Evolutionary conservation across 805 yeast species (phyloP), one percentile per base, ranked within the genome.

Genomic region (Candida cerambycidarum): DNA sequence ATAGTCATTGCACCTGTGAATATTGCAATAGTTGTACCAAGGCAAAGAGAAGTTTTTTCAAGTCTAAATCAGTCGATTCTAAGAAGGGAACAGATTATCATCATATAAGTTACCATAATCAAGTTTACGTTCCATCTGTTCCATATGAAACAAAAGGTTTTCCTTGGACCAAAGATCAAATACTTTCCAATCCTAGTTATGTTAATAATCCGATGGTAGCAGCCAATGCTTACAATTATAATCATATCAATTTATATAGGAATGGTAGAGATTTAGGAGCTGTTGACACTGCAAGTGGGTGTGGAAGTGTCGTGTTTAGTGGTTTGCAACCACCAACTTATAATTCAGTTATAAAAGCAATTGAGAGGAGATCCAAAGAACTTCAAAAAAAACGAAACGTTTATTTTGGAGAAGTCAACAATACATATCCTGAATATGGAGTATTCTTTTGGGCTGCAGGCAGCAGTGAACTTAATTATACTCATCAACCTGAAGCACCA

Each of bases 21-120:
- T 32, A 32, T 17, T 39, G 43, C 19, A 10, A 35, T 2, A 4
- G 12, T 7, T 18, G 19, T 31, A 16, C 19, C 3, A 15, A 16
- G 13, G 10, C 15, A 16, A 32, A 19, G 11, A 12, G 16, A n/a
- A 4, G 18, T 18, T 32, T 16, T n/a, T 16, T 16, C 7, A 15
- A 10, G 13, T 12, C 21, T 10, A 32, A n/a, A n/a, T 13, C 29
- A 5, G 9, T 17, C 12, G 8, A n/a, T n/a, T 6, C 21, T 12
- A 30, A 30, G 21, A 16, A 18, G 9, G 29, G 19, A 3, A 6
- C 12, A 7, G 28, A 33, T 14, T 23, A 23, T 23, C 7, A 33
- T 23, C 39, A 35, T 35, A 27, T 27, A 24, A 35, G 39, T 27
- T 25, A 17, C 12, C 39, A 35, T n/a, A 35, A 35, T 35, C 24